A percentile compares a stretch with the other conserved stretches of the same genome.
Conservation (phyloP, 2,329 filamentous ascomycete species). For the Fusarium albidum region DNA sequence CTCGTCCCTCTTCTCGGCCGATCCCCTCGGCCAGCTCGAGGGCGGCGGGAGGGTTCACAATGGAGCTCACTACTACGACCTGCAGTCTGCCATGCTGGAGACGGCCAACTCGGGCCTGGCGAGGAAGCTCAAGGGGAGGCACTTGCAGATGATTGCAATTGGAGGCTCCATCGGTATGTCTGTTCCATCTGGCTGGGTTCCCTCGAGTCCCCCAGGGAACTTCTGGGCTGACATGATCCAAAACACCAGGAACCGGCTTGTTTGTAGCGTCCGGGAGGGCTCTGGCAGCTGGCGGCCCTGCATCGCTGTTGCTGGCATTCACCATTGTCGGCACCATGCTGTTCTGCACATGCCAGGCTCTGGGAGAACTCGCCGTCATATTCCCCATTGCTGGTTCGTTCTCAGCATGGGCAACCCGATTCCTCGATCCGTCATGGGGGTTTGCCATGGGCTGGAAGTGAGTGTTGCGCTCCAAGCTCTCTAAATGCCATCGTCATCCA, state of each 20-base stretch:
- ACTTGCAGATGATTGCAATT: conserved; percentile 98
- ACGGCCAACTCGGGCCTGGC: conserved; percentile 80
- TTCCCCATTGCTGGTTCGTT: conserved; percentile 95
- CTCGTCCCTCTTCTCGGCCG: conserved; percentile 56
- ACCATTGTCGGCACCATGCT: conserved; percentile 84
- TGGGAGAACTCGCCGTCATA: conserved; percentile 89
- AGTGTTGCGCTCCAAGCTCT: conserved; percentile 43
- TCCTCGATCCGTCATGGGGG: conserved; percentile 92
- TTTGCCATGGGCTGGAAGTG: conserved; percentile 96
- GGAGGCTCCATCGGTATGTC: conserved; percentile 82
- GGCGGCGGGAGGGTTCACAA: conserved; percentile 43
- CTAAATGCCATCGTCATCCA: background rate
- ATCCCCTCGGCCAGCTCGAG: conserved; percentile 49
- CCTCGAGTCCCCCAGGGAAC: background rate
- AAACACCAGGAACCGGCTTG: conserved; percentile 76
- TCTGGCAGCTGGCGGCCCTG: conserved; percentile 77
- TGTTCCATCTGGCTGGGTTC: conserved; percentile 3
- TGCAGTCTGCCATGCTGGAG: conserved; percentile 70
- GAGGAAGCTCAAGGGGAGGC: conserved; percentile 80
- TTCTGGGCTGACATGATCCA: conserved; percentile 21
- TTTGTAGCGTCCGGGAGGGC: conserved; percentile 85
- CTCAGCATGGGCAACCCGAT: conserved; percentile 89
- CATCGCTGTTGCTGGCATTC: conserved; percentile 80
- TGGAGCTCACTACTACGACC: conserved; percentile 61
- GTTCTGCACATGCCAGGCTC: conserved; percentile 89